Conservation (phyloP, 805 yeast species). For the Yarrowia keelungensis region DNA sequence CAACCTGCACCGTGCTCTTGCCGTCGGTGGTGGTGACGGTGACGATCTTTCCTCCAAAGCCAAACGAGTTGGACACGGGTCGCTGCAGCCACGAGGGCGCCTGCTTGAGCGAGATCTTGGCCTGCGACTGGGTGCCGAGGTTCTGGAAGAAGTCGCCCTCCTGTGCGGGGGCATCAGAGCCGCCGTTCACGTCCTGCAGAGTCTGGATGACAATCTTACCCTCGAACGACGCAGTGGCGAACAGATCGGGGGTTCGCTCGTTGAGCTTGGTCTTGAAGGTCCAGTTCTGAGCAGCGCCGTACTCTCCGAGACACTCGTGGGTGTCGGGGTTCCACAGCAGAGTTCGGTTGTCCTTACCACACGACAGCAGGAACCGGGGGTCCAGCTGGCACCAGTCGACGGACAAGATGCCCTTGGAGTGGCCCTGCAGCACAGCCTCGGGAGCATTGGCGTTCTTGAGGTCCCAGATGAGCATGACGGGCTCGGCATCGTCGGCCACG, state of each 20-base stretch:
- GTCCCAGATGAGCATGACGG: conserved; percentile 90
- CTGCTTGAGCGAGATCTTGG: conserved; percentile 68
- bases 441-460: conserved; percentile 94
- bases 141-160: conserved; percentile 86
- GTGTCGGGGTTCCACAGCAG: conserved; percentile 87
- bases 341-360: conserved; percentile 90
- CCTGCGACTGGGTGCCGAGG: conserved; percentile 50
- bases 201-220: conserved; percentile 83
- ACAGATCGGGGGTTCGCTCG: conserved; percentile 84
- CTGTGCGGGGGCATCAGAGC: conserved; percentile 55
- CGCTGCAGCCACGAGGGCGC: conserved; percentile 90
- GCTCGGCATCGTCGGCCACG: conserved; percentile 77
- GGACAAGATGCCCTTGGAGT: conserved; percentile 84
- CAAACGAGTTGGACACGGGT: conserved; percentile 79
- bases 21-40: conserved; percentile 56
- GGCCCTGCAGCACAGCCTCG: conserved; percentile 75
- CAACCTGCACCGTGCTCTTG: conserved; percentile 54
- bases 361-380: conserved; percentile 76
- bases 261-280: conserved; percentile 88
- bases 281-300: conserved; percentile 94
- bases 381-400: conserved; percentile 94
- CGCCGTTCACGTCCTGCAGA: conserved; percentile 72
- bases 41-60: conserved; percentile 91
- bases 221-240: conserved; percentile 71
- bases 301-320: conserved; percentile 78